These are phyloP conservation scores for Murraya paniculata DNA, from an alignment of 345 rosid species.

Conservation along the genomic window DNA sequence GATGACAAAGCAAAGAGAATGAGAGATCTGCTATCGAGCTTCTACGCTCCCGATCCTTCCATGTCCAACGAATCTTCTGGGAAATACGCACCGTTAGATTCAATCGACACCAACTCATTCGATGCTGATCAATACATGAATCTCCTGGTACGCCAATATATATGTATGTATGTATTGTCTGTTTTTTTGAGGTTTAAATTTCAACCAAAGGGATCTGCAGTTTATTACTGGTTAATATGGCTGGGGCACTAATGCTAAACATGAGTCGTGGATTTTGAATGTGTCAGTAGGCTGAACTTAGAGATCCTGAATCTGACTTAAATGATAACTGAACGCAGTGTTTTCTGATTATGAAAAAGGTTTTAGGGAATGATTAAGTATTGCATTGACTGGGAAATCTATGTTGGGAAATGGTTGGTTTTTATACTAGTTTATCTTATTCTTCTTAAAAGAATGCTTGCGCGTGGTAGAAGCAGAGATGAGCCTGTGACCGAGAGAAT, in stretches of 20 bases:
- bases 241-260: not conserved
- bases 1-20: slow-evolving; percentile 99
- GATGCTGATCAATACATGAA: slow-evolving; percentile 93
- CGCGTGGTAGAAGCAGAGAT: not conserved
- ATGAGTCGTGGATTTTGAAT: not conserved
- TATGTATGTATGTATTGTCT: too few species aligned
- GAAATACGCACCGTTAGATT: slow-evolving; percentile 55
- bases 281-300: not conserved
- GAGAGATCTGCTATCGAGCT: slow-evolving; percentile 98
- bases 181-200: slow-evolving; percentile 3
- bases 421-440: not conserved
- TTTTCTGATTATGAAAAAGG: not conserved
- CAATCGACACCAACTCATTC: slow-evolving; percentile 74
- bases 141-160: slow-evolving; percentile 78
- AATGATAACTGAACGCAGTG: not conserved
- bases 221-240: not conserved
- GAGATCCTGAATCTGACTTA: not conserved
- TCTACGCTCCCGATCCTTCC: slow-evolving; percentile 94
- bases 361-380: not conserved
- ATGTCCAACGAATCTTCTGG: slow-evolving; percentile 38
- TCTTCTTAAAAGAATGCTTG: not conserved
- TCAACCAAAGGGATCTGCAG: not conserved
- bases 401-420: not conserved
- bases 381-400: not conserved
- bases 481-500: not conserved